phyloP scores from a whole-genome alignment of 805 yeast genomes.

The Diddensiella santjacobensis region DNA sequence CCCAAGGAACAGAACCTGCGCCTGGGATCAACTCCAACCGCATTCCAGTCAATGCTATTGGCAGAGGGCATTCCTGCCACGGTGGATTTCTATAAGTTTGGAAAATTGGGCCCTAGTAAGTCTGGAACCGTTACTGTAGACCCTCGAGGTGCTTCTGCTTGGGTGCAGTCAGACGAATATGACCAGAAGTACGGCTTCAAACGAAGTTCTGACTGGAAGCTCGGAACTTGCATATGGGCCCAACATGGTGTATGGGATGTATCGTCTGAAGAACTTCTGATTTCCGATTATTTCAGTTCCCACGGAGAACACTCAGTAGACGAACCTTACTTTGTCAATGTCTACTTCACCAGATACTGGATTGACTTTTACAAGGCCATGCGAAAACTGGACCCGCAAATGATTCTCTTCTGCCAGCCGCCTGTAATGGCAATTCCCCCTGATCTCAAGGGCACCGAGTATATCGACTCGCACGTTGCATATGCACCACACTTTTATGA shows the following conservation, averaged over 20 bases:
- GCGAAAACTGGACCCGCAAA: slow-evolving; percentile 41
- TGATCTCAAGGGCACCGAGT: slow-evolving; percentile 40
- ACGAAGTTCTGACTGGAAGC: slow-evolving; percentile 59
- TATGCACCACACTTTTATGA: slow-evolving; percentile 92
- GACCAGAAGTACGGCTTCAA: slow-evolving; percentile 71
- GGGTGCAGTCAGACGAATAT: slow-evolving; percentile 38
- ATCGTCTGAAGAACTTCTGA: slow-evolving; percentile 29
- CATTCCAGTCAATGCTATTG: slow-evolving; percentile 63
- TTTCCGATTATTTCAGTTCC: slow-evolving; percentile 48
- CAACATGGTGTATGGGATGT: slow-evolving; percentile 74
- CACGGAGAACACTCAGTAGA: slow-evolving; percentile 24
- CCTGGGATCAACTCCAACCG: slow-evolving; percentile 80
- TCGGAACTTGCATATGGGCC: slow-evolving; percentile 79
- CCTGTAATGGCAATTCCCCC: slow-evolving; percentile 84
- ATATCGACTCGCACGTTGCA: slow-evolving; percentile 60
- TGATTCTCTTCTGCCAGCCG: slow-evolving; percentile 68
- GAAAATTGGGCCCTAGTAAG: slow-evolving; percentile 73
- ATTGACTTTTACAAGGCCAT: slow-evolving; percentile 42
- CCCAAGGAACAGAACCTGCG: slow-evolving; percentile 62
- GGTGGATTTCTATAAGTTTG: slow-evolving; percentile 66
- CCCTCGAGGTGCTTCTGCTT: slow-evolving; percentile 58
- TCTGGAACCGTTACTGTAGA: slow-evolving; percentile 54
- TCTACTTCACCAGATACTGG: slow-evolving; percentile 63
- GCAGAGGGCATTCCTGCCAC: slow-evolving; percentile 74
- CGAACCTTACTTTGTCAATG: slow-evolving; percentile 43